Evolutionary conservation across 352 stramenopile species (phyloP).

Genomic region (Globisporangium parvum): DNA sequence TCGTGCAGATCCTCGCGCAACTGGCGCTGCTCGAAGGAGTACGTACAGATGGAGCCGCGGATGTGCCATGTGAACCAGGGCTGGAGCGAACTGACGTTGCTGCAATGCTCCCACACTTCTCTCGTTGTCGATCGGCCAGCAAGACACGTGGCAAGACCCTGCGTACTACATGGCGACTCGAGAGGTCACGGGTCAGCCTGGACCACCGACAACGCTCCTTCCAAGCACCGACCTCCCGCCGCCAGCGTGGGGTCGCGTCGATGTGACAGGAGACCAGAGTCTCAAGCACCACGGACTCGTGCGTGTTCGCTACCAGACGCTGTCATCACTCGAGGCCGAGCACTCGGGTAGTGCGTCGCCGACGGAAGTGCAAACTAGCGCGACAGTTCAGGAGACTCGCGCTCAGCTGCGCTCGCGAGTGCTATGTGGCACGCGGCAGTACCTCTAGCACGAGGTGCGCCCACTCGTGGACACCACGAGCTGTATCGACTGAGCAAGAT

Average conservation of each 20-base stretch:
- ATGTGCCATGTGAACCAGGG: neutral
- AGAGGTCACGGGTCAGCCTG: slow-evolving; percentile 4
- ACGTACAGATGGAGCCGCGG: slow-evolving; percentile 3
- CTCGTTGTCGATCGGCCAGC: slow-evolving; percentile 7
- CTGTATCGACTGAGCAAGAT: too few species aligned
- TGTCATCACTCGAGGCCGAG: neutral
- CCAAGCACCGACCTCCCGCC: slow-evolving; percentile 23
- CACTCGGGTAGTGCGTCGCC: too few species aligned
- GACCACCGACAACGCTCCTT: slow-evolving; percentile 2
- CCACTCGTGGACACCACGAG: too few species aligned
- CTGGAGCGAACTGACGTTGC: neutral
- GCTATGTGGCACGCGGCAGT: slow-evolving; percentile 32
- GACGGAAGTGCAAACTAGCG: slow-evolving; percentile 7
- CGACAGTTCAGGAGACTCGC: slow-evolving; percentile 8
- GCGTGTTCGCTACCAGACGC: slow-evolving; percentile 33
- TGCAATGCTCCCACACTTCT: too few species aligned
- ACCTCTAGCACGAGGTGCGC: slow-evolving; percentile 17
- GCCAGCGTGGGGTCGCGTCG: slow-evolving; percentile 37
- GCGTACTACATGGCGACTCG: slow-evolving; percentile 19
- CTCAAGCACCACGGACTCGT: slow-evolving; percentile 59
- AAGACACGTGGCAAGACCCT: slow-evolving; percentile 23
- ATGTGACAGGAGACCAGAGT: slow-evolving; percentile 48
- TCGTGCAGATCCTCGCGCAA: slow-evolving; percentile 73
- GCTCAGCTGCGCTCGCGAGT: slow-evolving; percentile 21
- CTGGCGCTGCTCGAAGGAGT: slow-evolving; percentile 66